These are phyloP conservation scores for Thelonectria rubi DNA, from an alignment of 2,329 filamentous ascomycete genomes.

Conservation along the genomic window DNA sequence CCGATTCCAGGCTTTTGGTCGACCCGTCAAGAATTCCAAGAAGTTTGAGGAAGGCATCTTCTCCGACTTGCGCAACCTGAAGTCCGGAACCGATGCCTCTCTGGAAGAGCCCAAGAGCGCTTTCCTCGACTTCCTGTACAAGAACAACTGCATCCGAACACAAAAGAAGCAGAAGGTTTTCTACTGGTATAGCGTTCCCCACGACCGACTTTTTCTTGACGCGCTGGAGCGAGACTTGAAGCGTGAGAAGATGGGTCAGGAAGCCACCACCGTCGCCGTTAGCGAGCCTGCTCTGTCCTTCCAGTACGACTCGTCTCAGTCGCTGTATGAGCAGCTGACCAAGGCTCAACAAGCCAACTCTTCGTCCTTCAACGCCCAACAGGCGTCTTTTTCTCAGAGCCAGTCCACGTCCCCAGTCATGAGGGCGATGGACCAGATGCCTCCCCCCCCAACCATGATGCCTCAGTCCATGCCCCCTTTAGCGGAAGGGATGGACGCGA, in stretches of 20 bases:
- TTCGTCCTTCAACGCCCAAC: conserved; percentile 90
- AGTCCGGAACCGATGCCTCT: conserved; percentile 97
- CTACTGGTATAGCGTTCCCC: conserved; percentile 99
- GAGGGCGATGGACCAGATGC: conserved; percentile 93
- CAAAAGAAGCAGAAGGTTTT: conserved; percentile 99
- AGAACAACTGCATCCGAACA: conserved; percentile 99
- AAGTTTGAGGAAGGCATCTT: conserved; percentile 99
- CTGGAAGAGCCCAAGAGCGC: conserved; percentile 98
- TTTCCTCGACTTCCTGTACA: conserved; percentile 98
- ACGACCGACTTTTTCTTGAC: conserved; percentile 96
- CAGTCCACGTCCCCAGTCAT: conserved; percentile 90
- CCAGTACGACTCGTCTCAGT: conserved; percentile 99
- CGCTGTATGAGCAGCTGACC: conserved; percentile 98
- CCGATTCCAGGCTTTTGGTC: conserved; percentile 97
- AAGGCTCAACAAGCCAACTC: conserved; percentile 99
- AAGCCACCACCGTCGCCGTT: conserved; percentile 95
- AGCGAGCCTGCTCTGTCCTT: conserved; percentile 97
- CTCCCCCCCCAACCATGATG: conserved; percentile 87
- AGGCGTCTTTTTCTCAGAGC: conserved; percentile 74
- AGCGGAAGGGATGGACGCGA: conserved; percentile 73
- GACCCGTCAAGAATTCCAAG: conserved; percentile 98
- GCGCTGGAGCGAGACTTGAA: conserved; percentile 97
- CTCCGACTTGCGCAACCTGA: conserved; percentile 96
- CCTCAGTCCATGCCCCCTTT: conserved; percentile 65
- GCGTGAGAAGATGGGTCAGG: conserved; percentile 99